A percentile compares a stretch with the other conserved stretches of the same genome.
These are phyloP conservation scores for Mediolabrus comicus DNA, from an alignment of 108 stramenopile genomes.

Conservation along the genomic window DNA sequence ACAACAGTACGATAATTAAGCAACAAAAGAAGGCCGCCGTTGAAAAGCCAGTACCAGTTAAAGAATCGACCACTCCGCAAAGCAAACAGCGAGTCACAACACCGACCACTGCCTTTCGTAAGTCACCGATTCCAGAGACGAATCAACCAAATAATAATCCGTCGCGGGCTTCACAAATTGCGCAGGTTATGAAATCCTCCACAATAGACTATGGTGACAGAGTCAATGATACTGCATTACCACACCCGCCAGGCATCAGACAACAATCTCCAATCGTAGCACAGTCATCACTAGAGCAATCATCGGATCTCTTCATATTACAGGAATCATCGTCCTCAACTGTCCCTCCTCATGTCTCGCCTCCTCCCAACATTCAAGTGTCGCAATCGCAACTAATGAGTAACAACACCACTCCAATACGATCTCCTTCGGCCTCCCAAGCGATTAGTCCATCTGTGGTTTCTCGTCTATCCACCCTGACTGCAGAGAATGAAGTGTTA, in stretches of 20 bases:
- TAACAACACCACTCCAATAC: background rate
- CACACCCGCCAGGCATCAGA: background rate
- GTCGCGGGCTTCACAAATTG: background rate
- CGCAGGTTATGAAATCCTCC: background rate
- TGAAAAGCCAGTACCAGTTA: background rate
- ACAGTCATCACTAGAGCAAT: background rate
- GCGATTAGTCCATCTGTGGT: background rate
- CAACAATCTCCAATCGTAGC: background rate
- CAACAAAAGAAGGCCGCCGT: background rate
- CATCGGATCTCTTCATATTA: background rate
- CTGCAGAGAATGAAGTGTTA: background rate
- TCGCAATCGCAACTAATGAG: background rate
- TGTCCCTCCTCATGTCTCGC: background rate
- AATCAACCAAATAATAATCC: too few species aligned
- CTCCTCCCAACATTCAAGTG: background rate
- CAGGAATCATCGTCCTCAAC: background rate
- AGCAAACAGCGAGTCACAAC: background rate
- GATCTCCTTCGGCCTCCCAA: background rate
- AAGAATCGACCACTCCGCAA: background rate
- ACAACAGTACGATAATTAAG: background rate
- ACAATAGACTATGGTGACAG: constrained; percentile 29
- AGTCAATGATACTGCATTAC: constrained; percentile 30
- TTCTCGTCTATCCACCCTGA: constrained; percentile 1
- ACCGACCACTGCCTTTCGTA: background rate
- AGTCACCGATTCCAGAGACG: background rate